Evolutionary conservation across 805 yeast species (phyloP), one percentile per base, ranked within the genome.

Genomic region (Clavispora vitiphila): DNA sequence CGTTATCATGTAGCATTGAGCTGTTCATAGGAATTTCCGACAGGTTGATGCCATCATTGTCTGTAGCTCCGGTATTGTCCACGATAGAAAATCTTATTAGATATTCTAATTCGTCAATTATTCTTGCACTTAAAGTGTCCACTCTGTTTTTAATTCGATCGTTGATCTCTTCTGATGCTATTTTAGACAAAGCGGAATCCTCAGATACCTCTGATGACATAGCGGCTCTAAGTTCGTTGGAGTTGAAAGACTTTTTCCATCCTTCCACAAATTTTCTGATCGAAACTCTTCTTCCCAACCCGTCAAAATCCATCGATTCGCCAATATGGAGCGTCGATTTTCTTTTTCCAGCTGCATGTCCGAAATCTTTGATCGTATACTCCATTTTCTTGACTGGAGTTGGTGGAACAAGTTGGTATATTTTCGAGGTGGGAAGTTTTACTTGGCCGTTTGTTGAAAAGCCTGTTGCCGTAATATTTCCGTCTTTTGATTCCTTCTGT

Each of bases 371-470:
- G 31, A 60, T 43, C 11, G 48, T 53, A 46, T 55, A 56, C 26
- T 77, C 81, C 72, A 80, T 73, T 47, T 77, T 80, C 55, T 76
- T 81, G 8, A 78, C 79, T 0, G 87, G 90, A 0, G 89, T 82
- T 3, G 81, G 77, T 2, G 90, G 88, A 6, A 78, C 60, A 11
- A 84, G 69, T 25, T 54, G 48, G 50, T 59, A 35, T 49, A 73
- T 61, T 53, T 69, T 52, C 55, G 80, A 55, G 46, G 73, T 56
- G 29, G 80, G 86, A 56, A 82, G 53, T 60, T 67, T 69, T 36
- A 77, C 57, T 38, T 65, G 61, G 14, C 82, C 82, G 48, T 67
- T 74, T 16, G 73, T 65, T 3, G 75, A 61, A 51, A 77, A 77
- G 1, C 81, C 81, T 8, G 40, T 39, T 9, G 40, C 14, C 9